A percentile compares a stretch with the other conserved stretches of the same genome.
phyloP scores from a whole-genome alignment of 345 rosid genomes.

The Euclidium syriacum region DNA sequence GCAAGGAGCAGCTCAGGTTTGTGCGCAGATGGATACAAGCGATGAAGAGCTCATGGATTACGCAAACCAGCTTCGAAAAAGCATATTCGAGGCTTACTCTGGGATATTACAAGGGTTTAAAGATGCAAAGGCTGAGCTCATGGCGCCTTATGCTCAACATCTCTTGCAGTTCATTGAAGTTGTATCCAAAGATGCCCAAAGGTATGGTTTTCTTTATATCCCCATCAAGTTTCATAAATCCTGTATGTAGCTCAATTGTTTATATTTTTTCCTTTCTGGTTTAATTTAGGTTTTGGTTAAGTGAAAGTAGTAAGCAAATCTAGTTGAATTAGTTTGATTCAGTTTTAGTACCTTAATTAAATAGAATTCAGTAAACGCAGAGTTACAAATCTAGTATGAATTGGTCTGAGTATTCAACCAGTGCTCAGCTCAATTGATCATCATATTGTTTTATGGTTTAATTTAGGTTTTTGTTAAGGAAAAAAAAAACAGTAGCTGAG shows the following conservation, averaged over 20 bases:
- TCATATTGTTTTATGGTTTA: too few relatives aligned
- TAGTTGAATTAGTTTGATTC: neutral
- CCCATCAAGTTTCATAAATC: too few relatives aligned
- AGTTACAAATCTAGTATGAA: too few relatives aligned
- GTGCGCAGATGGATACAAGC: conserved; percentile 55
- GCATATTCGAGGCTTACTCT: conserved; percentile 91
- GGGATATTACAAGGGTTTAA: conserved; percentile 95
- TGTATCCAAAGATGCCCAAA: conserved; percentile 60
- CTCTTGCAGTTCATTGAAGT: conserved; percentile 76
- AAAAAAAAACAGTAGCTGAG: too few relatives aligned
- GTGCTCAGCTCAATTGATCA: too few relatives aligned
- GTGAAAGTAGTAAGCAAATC: too few relatives aligned
- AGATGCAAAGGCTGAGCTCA: conserved; percentile 64
- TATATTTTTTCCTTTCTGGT: too few relatives aligned
- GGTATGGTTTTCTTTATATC: conserved; percentile 32
- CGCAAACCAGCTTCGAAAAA: conserved; percentile 70
- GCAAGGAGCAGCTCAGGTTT: conserved; percentile 80
- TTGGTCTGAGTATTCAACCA: too few relatives aligned
- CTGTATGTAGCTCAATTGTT: too few relatives aligned
- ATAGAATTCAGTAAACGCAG: too few relatives aligned
- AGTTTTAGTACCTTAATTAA: too few relatives aligned
- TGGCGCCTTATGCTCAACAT: conserved; percentile 80
- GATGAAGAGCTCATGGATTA: conserved; percentile 88
- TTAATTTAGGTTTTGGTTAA: neutral
- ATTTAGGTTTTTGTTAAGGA: too few relatives aligned